Conservation (phyloP, 768 basidiomycete species). For the Boletellus emodensis region DNA sequence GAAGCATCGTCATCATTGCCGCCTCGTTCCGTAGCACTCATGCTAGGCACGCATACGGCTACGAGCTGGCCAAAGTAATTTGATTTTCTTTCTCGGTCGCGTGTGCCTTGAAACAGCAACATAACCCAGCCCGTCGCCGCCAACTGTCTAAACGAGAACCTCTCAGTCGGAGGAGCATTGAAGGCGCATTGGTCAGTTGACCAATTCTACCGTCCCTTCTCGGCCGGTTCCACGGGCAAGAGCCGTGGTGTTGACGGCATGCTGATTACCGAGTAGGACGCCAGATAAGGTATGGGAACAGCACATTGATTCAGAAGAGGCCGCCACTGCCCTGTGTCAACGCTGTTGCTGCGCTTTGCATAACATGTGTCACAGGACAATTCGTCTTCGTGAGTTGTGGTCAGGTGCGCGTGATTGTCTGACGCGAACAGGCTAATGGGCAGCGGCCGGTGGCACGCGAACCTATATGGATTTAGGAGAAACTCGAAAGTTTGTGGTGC, state of each 20-base stretch:
- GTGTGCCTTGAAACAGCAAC: background rate
- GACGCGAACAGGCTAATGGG: slow-evolving; percentile 9
- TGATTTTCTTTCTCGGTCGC: background rate
- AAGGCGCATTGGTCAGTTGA: slow-evolving; percentile 92
- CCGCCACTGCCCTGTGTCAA: slow-evolving; percentile 27
- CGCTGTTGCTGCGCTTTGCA: slow-evolving; percentile 97
- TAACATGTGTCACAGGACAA: slow-evolving; percentile 99
- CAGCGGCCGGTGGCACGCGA: slow-evolving; percentile 33
- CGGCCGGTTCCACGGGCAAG: slow-evolving; percentile 59
- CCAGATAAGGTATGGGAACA: slow-evolving; percentile 70
- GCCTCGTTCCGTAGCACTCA: background rate
- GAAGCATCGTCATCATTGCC: slow-evolving; percentile 51
- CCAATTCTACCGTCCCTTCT: slow-evolving; percentile 95
- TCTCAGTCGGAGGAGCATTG: slow-evolving; percentile 96
- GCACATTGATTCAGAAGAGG: background rate
- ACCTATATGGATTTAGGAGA: slow-evolving; percentile 93
- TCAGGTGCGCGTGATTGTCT: slow-evolving; percentile 54
- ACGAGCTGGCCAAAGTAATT: slow-evolving; percentile 81
- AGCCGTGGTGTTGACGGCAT: slow-evolving; percentile 97
- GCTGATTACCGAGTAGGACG: slow-evolving; percentile 99
- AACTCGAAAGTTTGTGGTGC: slow-evolving; percentile 90
- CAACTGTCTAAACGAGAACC: slow-evolving; percentile 94
- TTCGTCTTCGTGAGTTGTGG: slow-evolving; percentile 99
- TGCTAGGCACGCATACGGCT: slow-evolving; percentile 47
- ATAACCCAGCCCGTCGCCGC: slow-evolving; percentile 71